Evolutionary conservation across 2,329 filamentous ascomycete species (phyloP).

Genomic region (Fonsecaea nubica): DNA sequence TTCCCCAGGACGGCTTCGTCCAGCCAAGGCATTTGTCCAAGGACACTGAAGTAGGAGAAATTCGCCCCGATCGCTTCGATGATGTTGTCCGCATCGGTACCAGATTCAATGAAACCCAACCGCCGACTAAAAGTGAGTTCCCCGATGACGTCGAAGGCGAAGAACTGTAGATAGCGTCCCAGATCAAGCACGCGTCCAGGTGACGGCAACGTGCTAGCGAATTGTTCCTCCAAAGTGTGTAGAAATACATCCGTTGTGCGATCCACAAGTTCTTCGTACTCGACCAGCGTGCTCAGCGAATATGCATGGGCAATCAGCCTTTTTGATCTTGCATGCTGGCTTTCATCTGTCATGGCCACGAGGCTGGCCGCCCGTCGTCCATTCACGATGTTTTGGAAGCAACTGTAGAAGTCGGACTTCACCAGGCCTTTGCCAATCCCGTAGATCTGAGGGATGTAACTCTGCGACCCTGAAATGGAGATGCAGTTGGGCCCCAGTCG

Average conservation of each 20-base stretch:
- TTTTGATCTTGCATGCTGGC: conserved; percentile 51
- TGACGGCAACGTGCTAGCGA: conserved; percentile 9
- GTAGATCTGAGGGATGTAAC: conserved; percentile 38
- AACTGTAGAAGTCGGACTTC: conserved; percentile 43
- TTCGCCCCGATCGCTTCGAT: conserved; percentile 43
- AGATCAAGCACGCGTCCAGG: conserved; percentile 38
- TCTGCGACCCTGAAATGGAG: conserved; percentile 37
- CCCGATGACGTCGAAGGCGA: conserved; percentile 49
- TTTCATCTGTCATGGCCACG: conserved; percentile 51
- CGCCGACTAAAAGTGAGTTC: conserved; percentile 47
- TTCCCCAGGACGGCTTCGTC: conserved; percentile 45
- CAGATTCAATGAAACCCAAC: conserved; percentile 46
- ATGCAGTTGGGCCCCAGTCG: conserved; percentile 44
- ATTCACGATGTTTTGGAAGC: conserved; percentile 43
- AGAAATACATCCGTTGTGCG: conserved; percentile 43
- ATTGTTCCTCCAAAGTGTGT: conserved; percentile 41
- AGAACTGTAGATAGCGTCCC: conserved; percentile 46
- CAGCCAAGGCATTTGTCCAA: conserved; percentile 48
- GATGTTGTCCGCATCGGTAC: conserved; percentile 45
- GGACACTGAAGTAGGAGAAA: conserved; percentile 42
- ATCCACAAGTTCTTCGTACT: conserved; percentile 50
- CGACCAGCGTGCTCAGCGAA: conserved; percentile 50
- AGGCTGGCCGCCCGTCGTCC: conserved; percentile 43
- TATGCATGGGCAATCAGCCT: conserved; percentile 50
- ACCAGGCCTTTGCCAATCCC: conserved; percentile 37